Evolutionary conservation across 495 filamentous ascomycete genomes (phyloP).

Genomic region (Penicillium coffeae): DNA sequence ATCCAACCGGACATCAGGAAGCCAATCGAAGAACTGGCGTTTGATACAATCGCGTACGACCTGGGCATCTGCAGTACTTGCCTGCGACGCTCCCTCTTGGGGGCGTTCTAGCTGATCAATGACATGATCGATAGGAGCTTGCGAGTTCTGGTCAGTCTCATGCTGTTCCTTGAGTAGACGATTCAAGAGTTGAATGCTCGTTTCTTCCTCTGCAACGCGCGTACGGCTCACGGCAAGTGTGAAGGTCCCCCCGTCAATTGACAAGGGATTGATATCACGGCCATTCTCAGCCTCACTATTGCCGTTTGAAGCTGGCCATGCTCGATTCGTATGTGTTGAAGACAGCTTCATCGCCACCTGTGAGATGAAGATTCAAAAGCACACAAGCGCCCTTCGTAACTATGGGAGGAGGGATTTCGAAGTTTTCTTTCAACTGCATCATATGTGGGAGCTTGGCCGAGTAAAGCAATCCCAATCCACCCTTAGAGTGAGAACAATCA

Average conservation of each 20-base stretch:
- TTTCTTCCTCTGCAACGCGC: neutral
- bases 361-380: constrained; percentile 6
- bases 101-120: too few relatives aligned
- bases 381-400: constrained; percentile 8
- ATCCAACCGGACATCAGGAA: neutral
- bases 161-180: constrained; percentile 3
- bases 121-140: constrained; percentile 4
- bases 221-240: neutral
- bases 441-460: neutral
- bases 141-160: neutral
- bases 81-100: too few relatives aligned
- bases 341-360: constrained; percentile 4
- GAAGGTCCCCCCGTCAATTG: constrained; percentile 8
- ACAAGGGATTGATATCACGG: constrained; percentile 4
- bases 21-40: constrained; percentile 1
- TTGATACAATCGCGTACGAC: too few relatives aligned
- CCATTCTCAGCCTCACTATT: neutral
- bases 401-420: constrained; percentile 4
- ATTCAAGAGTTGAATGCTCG: neutral
- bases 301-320: constrained; percentile 3
- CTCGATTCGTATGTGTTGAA: constrained; percentile 4
- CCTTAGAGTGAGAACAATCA: neutral
- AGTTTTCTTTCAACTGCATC: neutral
- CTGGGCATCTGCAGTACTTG: neutral
- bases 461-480: neutral